Base-by-base conservation (phyloP, 2,329 filamentous ascomycete genomes). In the Septoria linicola region DNA sequence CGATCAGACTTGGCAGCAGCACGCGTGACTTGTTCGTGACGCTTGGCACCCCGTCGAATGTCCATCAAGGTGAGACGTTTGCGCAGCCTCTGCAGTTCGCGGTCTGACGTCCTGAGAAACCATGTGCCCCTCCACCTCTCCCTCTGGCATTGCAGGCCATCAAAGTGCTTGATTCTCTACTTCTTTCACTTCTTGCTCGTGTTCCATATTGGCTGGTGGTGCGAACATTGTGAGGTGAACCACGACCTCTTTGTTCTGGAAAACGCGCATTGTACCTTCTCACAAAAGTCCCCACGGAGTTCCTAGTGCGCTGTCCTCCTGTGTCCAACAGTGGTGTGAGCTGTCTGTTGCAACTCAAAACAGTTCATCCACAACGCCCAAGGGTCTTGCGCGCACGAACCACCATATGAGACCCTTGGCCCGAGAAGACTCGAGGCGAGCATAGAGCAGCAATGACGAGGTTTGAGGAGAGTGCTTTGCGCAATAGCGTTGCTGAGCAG, bases 391-490 rank as follows among this genome's bases (percentile, higher is more conserved):
- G 36, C 30, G 27, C 37, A 35, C 39, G 47, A 36, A 31, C 39
- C 32, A 36, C 17, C 41, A 31, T 23, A 35, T 21, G n/a, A 20
- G 42, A 36, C 20, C 41, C 31, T 14, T 37, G 14, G 31, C 11
- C 5, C 14, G 6, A 7, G 4, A 4, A 16, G 8, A 8, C 14
- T 47, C n/a, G 32, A 31, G 20, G 16, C 14, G 43, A 20, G 3
- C 14, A n/a, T 11, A 47, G 30, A 19, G 27, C 23, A 5, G 23
- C 14, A 37, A 61, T 61, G 59, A 54, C 57, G 4, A 53, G 54
- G 20, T 59, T 61, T 41, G 52, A 61, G 35, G 59, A 61, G 42
- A 59, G 57, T 34, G 59, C 59, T 21, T 42, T 61, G 30, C 57
- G 59, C 45, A 55, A 58, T 27, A 57, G 54, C 53, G 57, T 51